Percentiles rank a stretch among this genome's conserved stretches.
Evolutionary conservation across 306 rosid genomes (phyloP).

Genomic region (Parietaria judaica): DNA sequence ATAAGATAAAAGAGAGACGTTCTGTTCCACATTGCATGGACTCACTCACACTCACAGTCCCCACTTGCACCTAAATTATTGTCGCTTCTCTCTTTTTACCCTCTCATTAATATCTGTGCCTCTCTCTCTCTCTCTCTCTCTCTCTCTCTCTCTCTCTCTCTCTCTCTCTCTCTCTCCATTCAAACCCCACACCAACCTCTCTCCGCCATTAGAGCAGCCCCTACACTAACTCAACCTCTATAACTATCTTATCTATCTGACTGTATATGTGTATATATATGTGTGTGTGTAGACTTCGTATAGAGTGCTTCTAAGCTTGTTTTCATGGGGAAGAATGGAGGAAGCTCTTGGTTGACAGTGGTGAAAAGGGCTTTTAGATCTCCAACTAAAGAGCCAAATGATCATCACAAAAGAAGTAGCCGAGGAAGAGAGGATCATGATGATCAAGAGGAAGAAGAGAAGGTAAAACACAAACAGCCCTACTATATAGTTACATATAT

Average conservation of each 20-base stretch:
- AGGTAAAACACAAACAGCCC: conserved; percentile 15
- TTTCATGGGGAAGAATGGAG: conserved; percentile 42
- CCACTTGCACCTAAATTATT: conserved; percentile 7
- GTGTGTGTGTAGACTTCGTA: background rate
- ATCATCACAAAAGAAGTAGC: conserved; percentile 20
- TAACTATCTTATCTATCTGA: background rate
- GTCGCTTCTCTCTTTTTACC: background rate
- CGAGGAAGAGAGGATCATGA: conserved; percentile 38
- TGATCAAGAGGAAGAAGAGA: conserved; percentile 41
- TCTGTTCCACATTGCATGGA: conserved; percentile 34
- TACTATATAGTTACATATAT: too few relatives aligned
- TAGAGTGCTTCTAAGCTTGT: background rate
- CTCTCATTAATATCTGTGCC: conserved; percentile 8
- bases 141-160: too few relatives aligned
- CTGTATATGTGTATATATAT: background rate
- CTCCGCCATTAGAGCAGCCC: conserved; percentile 1
- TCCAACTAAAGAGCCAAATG: conserved; percentile 27
- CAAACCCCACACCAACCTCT: conserved; percentile 12
- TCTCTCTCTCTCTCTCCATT: background rate
- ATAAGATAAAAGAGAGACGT: background rate
- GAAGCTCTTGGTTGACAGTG: conserved; percentile 42
- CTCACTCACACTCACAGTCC: conserved; percentile 9
- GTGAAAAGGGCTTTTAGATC: conserved; percentile 51
- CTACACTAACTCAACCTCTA: background rate
- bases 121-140: background rate